Conservation (phyloP, 176 grass and related monocot genomes). For the Raddia guianensis region DNA sequence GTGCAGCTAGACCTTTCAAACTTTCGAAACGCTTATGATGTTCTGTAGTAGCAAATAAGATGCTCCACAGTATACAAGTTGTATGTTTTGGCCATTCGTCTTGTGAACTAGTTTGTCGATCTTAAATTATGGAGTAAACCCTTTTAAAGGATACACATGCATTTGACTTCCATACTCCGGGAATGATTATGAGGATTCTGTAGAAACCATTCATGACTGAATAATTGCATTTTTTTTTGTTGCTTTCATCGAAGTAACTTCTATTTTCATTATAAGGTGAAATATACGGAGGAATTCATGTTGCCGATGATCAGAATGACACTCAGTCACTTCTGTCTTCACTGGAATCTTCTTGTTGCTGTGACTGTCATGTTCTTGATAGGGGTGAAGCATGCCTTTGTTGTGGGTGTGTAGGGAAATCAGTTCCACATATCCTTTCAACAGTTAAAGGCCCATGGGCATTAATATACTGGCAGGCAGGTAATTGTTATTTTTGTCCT, state of each 20-base stretch:
- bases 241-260: not conserved
- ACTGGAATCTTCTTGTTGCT: slow-evolving; percentile 65
- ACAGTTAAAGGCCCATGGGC: slow-evolving; percentile 85
- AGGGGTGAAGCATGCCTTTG: slow-evolving; percentile 46
- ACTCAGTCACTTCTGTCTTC: slow-evolving; percentile 61
- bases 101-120: slow-evolving; percentile 13
- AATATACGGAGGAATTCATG: slow-evolving; percentile 80
- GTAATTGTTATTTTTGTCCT: slow-evolving; percentile 36
- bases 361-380: slow-evolving; percentile 37
- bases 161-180: not conserved
- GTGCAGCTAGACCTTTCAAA: not conserved
- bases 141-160: not conserved
- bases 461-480: slow-evolving; percentile 94
- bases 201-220: not conserved
- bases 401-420: slow-evolving; percentile 32
- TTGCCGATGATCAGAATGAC: slow-evolving; percentile 66
- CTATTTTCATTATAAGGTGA: slow-evolving; percentile 56
- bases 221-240: not conserved
- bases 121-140: not conserved
- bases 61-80: not conserved
- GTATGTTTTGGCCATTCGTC: not conserved
- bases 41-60: not conserved
- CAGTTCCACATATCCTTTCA: slow-evolving; percentile 67
- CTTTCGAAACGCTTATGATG: not conserved
- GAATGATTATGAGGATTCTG: not conserved